These are phyloP conservation scores for Monilinia polystroma DNA, from an alignment of 2,329 filamentous ascomycete species.

Conservation along the genomic window DNA sequence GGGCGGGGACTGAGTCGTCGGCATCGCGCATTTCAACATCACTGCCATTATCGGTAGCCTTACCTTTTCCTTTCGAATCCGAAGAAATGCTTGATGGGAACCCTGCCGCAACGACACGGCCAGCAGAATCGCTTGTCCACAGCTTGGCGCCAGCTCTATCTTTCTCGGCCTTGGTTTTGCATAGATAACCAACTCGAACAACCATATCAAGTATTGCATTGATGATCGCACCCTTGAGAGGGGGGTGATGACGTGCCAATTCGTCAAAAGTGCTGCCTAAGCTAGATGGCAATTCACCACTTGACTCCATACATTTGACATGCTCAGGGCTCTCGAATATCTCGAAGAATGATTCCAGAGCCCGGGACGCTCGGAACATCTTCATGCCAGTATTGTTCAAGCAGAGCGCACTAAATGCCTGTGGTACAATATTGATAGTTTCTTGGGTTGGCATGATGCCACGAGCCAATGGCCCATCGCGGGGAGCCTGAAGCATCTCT, in stretches of 20 bases:
- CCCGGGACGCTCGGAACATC: conserved; percentile 78
- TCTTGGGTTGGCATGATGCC: conserved; percentile 87
- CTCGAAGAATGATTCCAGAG: conserved; percentile 84
- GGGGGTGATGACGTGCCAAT: conserved; percentile 87
- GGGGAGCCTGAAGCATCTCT: conserved; percentile 49
- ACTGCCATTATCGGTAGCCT: conserved; percentile 45
- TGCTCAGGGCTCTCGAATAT: conserved; percentile 95
- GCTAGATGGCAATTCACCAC: conserved; percentile 67
- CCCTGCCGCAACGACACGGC: conserved; percentile 58
- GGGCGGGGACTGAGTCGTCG: conserved; percentile 30
- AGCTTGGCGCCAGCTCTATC: conserved; percentile 78
- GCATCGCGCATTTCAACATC: conserved; percentile 69
- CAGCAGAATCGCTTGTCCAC: conserved; percentile 59
- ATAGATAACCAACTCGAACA: conserved; percentile 73
- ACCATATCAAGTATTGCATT: conserved; percentile 89
- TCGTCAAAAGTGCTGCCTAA: conserved; percentile 91
- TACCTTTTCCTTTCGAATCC: conserved; percentile 45
- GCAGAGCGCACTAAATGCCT: conserved; percentile 90
- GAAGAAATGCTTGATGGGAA: conserved; percentile 36
- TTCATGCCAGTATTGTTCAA: conserved; percentile 85
- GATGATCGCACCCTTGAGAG: conserved; percentile 75
- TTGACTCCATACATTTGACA: conserved; percentile 77
- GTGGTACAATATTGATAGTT: conserved; percentile 81
- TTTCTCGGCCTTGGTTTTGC: conserved; percentile 65
- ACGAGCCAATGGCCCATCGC: conserved; percentile 52